Evolutionary conservation across 2,329 filamentous ascomycete genomes (phyloP).

Genomic region (Sporothrix brunneoviolacea): DNA sequence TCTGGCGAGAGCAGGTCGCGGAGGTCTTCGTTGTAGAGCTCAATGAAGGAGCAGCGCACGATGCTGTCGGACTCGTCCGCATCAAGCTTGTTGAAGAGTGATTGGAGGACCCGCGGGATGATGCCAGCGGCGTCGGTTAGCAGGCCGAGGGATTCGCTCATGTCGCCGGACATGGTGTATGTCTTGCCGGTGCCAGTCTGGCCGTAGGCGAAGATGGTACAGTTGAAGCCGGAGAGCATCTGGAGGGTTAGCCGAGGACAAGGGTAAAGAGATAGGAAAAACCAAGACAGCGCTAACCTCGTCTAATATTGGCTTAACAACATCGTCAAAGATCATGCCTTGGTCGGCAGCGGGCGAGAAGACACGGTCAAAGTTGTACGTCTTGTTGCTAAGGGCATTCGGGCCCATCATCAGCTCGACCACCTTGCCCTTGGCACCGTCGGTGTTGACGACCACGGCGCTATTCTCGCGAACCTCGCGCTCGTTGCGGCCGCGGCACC

Average conservation of each 20-base stretch:
- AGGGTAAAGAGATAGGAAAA: neutral
- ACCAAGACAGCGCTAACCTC: constrained; percentile 51
- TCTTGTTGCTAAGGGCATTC: constrained; percentile 88
- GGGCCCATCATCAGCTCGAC: constrained; percentile 89
- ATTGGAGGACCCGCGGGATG: constrained; percentile 82
- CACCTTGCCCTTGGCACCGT: constrained; percentile 77
- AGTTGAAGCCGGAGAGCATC: constrained; percentile 94
- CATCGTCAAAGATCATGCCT: constrained; percentile 88
- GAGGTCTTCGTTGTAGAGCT: constrained; percentile 96
- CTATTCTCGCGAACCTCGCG: constrained; percentile 92
- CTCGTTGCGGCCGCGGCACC: constrained; percentile 87
- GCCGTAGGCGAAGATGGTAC: constrained; percentile 97
- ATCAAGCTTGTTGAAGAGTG: constrained; percentile 80
- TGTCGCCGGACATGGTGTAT: constrained; percentile 98
- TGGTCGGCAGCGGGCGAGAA: constrained; percentile 95
- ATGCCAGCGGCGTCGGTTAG: constrained; percentile 90
- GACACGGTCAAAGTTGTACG: constrained; percentile 94
- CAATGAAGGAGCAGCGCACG: constrained; percentile 97
- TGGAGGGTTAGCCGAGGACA: constrained; percentile 29
- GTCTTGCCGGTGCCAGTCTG: constrained; percentile 98
- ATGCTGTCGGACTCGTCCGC: constrained; percentile 72
- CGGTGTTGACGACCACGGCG: constrained; percentile 80
- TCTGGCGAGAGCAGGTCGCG: constrained; percentile 81
- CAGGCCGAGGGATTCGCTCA: constrained; percentile 78
- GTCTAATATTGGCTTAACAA: constrained; percentile 84